These are phyloP conservation scores for Ploettnerulaceae sp. DNA, from an alignment of 2,329 filamentous ascomycete genomes.

Conservation along the genomic window DNA sequence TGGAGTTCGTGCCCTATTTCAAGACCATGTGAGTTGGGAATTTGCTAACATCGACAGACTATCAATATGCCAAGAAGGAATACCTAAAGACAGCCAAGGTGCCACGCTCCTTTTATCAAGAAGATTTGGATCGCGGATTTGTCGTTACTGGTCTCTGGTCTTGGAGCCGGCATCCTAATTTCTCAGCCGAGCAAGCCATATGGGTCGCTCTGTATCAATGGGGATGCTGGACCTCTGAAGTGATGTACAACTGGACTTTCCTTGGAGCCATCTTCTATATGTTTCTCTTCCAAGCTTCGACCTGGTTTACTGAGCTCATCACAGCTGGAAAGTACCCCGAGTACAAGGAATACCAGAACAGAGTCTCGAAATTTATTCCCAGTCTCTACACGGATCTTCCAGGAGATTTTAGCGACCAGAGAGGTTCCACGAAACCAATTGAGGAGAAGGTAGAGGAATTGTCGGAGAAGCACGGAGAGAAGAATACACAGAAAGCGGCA, in stretches of 20 bases:
- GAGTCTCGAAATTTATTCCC: conserved; percentile 81
- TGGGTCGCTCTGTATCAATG: conserved; percentile 89
- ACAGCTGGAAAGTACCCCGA: conserved; percentile 80
- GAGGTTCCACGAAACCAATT: conserved; percentile 16
- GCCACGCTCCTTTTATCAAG: conserved; percentile 57
- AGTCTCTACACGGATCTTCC: conserved; percentile 24
- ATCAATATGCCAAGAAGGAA: conserved; percentile 71
- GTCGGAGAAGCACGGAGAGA: conserved; percentile 9
- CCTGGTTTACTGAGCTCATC: conserved; percentile 79
- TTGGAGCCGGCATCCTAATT: conserved; percentile 90
- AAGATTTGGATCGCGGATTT: conserved; percentile 87
- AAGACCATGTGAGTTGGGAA: conserved; percentile 2
- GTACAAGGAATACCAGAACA: conserved; percentile 76
- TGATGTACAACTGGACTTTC: conserved; percentile 72
- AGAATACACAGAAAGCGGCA: background rate
- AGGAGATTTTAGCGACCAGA: conserved; percentile 28
- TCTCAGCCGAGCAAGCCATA: conserved; percentile 83
- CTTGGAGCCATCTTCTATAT: conserved; percentile 66
- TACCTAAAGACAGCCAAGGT: conserved; percentile 72
- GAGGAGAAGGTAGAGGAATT: conserved; percentile 16
- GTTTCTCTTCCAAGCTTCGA: conserved; percentile 83
- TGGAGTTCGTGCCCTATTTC: conserved; percentile 57
- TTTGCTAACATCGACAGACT: conserved; percentile 46
- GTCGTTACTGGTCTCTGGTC: conserved; percentile 79
- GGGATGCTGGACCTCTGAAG: conserved; percentile 70